Evolutionary conservation across 2,329 filamentous ascomycete genomes (phyloP).

Genomic region (Knufia fluminis): DNA sequence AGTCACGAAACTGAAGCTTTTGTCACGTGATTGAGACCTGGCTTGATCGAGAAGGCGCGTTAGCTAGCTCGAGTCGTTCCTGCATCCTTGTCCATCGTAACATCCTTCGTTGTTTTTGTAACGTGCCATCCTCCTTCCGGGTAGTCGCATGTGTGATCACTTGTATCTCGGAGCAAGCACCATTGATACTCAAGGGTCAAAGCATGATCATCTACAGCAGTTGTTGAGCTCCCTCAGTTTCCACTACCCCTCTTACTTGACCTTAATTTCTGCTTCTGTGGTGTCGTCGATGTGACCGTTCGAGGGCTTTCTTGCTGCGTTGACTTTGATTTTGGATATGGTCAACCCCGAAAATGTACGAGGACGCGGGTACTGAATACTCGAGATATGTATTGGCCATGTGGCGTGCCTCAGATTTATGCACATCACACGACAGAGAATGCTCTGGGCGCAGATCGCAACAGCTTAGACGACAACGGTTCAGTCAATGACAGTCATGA

Average conservation of each 20-base stretch:
- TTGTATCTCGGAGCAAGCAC: too few species aligned
- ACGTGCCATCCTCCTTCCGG: too few species aligned
- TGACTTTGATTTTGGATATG: conserved; percentile 4
- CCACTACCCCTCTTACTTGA: too few species aligned
- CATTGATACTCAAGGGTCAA: too few species aligned
- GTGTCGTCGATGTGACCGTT: too few species aligned
- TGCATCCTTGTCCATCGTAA: not conserved
- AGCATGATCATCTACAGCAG: too few species aligned
- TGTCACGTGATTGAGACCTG: not conserved
- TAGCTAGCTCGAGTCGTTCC: not conserved
- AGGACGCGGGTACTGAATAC: conserved; percentile 7
- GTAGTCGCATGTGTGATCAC: too few species aligned
- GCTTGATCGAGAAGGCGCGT: not conserved
- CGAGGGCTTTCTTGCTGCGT: not conserved
- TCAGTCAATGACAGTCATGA: not conserved
- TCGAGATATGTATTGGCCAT: conserved; percentile 40
- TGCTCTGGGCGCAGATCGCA: conserved; percentile 27
- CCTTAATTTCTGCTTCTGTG: too few species aligned
- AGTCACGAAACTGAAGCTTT: too few species aligned
- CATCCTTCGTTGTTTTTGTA: not conserved
- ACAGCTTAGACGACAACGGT: conserved; percentile 53
- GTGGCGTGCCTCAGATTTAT: conserved; percentile 41
- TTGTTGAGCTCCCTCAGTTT: too few species aligned
- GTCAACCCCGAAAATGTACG: conserved; percentile 15
- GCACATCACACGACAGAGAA: conserved; percentile 38